A percentile compares a stretch with the other conserved stretches of the same genome.
phyloP scores from a whole-genome alignment of 78 protist genomes.

The Creolimax fragrantissima region DNA sequence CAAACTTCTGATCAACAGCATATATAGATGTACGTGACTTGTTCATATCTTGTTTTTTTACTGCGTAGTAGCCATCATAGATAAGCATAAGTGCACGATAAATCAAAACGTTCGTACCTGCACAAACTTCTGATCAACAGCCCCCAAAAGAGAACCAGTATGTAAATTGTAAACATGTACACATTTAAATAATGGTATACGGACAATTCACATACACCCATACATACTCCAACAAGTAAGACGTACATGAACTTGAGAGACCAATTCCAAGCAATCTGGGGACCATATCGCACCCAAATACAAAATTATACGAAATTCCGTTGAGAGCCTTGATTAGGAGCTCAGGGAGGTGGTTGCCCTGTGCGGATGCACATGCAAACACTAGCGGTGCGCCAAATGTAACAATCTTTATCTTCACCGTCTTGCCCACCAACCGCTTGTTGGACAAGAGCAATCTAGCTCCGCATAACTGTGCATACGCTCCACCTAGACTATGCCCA shows the following conservation, averaged over 20 bases:
- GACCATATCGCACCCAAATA: not conserved
- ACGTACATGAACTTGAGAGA: not conserved
- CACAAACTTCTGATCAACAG: too few species aligned
- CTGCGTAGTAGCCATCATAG: too few species aligned
- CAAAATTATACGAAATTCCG: not conserved
- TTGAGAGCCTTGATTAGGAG: not conserved
- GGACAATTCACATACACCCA: not conserved
- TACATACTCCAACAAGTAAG: not conserved
- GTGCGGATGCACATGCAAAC: not conserved
- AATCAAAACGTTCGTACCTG: not conserved
- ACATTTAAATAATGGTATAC: not conserved
- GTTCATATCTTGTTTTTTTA: too few species aligned
- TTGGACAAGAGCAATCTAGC: not conserved
- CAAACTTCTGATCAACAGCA: too few species aligned
- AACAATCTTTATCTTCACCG: not conserved
- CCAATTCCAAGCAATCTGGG: not conserved
- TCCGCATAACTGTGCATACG: not conserved
- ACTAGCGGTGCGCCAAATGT: not conserved
- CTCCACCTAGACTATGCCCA: not conserved
- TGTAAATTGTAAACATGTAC: too few species aligned
- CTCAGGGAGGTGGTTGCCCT: not conserved
- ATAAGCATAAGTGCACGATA: too few species aligned
- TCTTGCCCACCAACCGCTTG: not conserved
- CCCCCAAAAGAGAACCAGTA: too few species aligned
- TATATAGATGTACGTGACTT: too few species aligned